phyloP scores from a whole-genome alignment of 768 basidiomycete species.

The Kwoniella sp. region DNA sequence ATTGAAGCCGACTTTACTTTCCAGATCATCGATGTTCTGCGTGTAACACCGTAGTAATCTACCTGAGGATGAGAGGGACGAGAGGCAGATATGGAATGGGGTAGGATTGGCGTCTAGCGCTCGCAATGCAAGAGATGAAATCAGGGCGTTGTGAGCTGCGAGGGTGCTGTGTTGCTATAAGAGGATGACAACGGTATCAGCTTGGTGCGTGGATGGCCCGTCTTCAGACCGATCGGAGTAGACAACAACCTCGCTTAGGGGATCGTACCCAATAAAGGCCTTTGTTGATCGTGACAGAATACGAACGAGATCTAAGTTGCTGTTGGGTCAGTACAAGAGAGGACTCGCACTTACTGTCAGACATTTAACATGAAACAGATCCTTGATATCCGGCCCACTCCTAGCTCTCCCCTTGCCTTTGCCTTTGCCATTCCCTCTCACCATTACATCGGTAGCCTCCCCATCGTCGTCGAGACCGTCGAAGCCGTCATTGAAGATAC shows the following conservation, averaged over 20 bases:
- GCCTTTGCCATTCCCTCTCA: conserved; percentile 65
- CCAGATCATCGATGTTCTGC: conserved; percentile 90
- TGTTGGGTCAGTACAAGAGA: too few species aligned
- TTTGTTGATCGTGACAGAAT: too few species aligned
- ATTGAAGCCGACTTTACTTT: conserved; percentile 79
- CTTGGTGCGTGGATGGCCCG: neutral
- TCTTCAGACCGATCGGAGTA: neutral
- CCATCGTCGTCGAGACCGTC: neutral
- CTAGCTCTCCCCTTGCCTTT: conserved; percentile 64
- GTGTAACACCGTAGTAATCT: conserved; percentile 83
- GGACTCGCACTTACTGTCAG: conserved; percentile 65
- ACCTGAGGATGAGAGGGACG: conserved; percentile 71
- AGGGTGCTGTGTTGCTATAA: conserved; percentile 61
- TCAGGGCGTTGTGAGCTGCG: conserved; percentile 72
- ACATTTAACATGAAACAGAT: conserved; percentile 86
- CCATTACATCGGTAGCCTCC: conserved; percentile 61
- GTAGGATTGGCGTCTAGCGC: conserved; percentile 75
- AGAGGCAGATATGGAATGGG: conserved; percentile 74
- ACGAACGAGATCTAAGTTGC: too few species aligned
- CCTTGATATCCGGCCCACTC: conserved; percentile 66
- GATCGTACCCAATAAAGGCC: too few species aligned
- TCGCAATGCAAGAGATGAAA: conserved; percentile 74
- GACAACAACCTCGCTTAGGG: too few species aligned
- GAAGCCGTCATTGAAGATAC: conserved; percentile 66
- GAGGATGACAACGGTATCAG: neutral